phyloP scores from a whole-genome alignment of 179 eudicot genomes.

The Spinacia oleracea region DNA sequence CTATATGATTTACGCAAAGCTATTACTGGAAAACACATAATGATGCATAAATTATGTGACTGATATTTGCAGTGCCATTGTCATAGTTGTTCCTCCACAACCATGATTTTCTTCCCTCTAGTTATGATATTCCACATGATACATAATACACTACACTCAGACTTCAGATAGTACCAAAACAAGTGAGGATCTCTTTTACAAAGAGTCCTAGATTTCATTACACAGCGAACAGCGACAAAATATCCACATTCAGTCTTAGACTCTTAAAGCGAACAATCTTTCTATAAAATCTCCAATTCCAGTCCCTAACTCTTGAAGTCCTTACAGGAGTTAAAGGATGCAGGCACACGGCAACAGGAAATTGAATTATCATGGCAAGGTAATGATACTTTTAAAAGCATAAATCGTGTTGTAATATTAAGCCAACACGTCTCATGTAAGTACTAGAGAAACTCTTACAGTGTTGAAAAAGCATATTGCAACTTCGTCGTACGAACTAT shows the following conservation, averaged over 20 bases:
- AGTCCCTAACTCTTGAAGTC: not conserved
- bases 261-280: not conserved
- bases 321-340: not conserved
- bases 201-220: not conserved
- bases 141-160: too few relatives aligned
- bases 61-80: not conserved
- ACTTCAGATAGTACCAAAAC: not conserved
- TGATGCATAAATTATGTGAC: not conserved
- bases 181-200: not conserved
- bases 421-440: not conserved
- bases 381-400: not conserved
- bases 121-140: not conserved
- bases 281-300: not conserved
- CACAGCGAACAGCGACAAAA: not conserved
- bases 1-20: not conserved
- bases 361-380: not conserved
- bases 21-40: not conserved
- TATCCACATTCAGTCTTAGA: not conserved
- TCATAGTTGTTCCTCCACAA: not conserved
- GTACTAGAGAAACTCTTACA: slow-evolving; percentile 43
- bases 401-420: not conserved
- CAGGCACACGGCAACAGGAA: not conserved
- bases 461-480: slow-evolving; percentile 93
- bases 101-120: not conserved
- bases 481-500: slow-evolving; percentile 85